phyloP scores from a whole-genome alignment of 306 rosid species.

The Cucurbita pepo region DNA sequence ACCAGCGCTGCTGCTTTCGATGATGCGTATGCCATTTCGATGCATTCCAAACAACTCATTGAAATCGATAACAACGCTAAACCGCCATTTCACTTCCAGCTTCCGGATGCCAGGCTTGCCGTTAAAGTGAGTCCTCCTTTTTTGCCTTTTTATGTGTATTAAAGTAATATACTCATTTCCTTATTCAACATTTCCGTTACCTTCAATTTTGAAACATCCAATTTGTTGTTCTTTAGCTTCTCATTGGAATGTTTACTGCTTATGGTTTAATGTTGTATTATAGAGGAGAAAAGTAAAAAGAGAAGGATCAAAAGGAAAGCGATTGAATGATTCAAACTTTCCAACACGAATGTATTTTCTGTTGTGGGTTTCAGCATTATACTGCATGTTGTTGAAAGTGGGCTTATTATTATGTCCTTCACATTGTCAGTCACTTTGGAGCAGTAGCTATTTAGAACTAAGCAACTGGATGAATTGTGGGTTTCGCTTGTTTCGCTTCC shows the following conservation, averaged over 20 bases:
- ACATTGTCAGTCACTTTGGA: neutral
- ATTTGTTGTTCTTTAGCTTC: neutral
- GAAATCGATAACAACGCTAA: slow-evolving; percentile 19
- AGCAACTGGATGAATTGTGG: neutral
- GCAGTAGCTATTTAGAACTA: neutral
- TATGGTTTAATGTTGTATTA: neutral
- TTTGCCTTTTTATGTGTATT: neutral
- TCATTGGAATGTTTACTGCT: neutral
- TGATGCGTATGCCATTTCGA: slow-evolving; percentile 28
- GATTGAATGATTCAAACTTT: neutral
- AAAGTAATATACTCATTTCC: neutral
- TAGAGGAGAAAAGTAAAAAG: neutral
- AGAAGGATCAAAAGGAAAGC: neutral
- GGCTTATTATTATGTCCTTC: neutral
- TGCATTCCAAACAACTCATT: slow-evolving; percentile 27
- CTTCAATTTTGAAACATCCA: neutral
- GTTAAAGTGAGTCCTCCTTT: slow-evolving; percentile 12
- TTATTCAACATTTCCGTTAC: neutral
- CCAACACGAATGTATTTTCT: neutral
- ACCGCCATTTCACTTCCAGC: slow-evolving; percentile 14
- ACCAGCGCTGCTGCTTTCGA: slow-evolving; percentile 25
- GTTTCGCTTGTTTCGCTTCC: neutral
- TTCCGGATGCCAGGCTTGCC: slow-evolving; percentile 37
- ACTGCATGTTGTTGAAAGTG: neutral
- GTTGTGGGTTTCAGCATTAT: neutral